Conservation (phyloP, 2,329 filamentous ascomycete genomes). For the Polychaeton citri region DNA sequence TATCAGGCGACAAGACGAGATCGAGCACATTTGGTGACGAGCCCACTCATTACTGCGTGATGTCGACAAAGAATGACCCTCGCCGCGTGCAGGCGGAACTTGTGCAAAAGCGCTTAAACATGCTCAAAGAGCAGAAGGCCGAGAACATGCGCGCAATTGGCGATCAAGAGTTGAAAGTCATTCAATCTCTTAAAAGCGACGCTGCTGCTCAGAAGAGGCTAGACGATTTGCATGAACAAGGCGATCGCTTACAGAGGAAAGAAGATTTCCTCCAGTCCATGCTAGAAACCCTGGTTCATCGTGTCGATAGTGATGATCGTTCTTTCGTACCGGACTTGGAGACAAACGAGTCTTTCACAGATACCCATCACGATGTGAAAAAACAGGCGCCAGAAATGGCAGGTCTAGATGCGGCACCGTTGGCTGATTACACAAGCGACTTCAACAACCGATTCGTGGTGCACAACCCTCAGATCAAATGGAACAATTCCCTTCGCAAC, state of each 20-base stretch:
- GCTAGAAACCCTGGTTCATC: constrained; percentile 43
- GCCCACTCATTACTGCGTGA: constrained; percentile 86
- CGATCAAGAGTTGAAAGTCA: constrained; percentile 55
- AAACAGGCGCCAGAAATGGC: constrained; percentile 21
- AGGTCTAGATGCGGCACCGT: constrained; percentile 53
- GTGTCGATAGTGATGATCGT: constrained; percentile 45
- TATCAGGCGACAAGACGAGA: constrained; percentile 65
- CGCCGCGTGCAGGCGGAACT: constrained; percentile 76
- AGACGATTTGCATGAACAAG: constrained; percentile 42
- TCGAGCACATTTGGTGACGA: constrained; percentile 88
- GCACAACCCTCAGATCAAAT: constrained; percentile 94
- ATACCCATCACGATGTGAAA: constrained; percentile 41
- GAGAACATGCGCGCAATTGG: constrained; percentile 59
- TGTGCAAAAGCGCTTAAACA: constrained; percentile 65
- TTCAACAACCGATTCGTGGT: constrained; percentile 98
- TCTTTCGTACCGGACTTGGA: constrained; percentile 29
- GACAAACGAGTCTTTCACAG: constrained; percentile 31
- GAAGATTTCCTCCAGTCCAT: constrained; percentile 46
- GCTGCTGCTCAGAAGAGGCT: constrained; percentile 36
- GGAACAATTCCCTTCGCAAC: constrained; percentile 92
- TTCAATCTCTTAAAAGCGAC: constrained; percentile 41
- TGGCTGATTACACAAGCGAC: constrained; percentile 76
- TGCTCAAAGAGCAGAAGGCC: constrained; percentile 64
- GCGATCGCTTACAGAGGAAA: constrained; percentile 43
- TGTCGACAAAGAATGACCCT: constrained; percentile 63